A percentile compares a stretch with the other conserved stretches of the same genome.
Conservation (phyloP, 2,329 filamentous ascomycete species). For the Aspergillus viridinutans region DNA sequence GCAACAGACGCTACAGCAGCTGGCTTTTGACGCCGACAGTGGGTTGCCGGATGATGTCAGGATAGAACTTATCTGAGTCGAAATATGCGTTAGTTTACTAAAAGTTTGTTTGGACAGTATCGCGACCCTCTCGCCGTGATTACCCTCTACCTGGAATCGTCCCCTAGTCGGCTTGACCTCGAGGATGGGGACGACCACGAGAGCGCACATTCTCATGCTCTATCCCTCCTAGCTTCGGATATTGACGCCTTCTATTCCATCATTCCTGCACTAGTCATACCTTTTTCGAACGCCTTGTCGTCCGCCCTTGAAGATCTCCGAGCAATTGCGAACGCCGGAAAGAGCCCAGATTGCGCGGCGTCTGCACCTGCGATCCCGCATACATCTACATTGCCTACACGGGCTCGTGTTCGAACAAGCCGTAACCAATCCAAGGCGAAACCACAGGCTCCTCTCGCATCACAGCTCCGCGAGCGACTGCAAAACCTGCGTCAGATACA, state of each 20-base stretch:
- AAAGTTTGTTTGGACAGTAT: constrained; percentile 19
- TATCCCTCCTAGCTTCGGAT: constrained; percentile 32
- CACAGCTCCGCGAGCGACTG: constrained; percentile 26
- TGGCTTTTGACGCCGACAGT: constrained; percentile 32
- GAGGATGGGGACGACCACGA: constrained; percentile 12
- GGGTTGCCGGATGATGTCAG: constrained; percentile 33
- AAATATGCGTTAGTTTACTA: constrained; percentile 1
- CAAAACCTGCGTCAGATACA: constrained; percentile 27
- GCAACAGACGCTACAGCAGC: constrained; percentile 25
- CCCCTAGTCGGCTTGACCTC: constrained; percentile 17
- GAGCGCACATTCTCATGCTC: constrained; percentile 21
- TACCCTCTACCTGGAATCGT: constrained; percentile 34
- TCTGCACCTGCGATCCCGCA: constrained; percentile 6
- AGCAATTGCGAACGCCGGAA: constrained; percentile 19
- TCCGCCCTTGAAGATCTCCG: constrained; percentile 25
- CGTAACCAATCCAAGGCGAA: constrained; percentile 6
- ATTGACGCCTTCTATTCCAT: constrained; percentile 33
- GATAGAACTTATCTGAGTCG: neutral
- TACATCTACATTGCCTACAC: constrained; percentile 8
- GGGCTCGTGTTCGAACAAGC: constrained; percentile 11
- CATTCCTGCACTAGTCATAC: constrained; percentile 21
- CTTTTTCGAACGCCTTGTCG: constrained; percentile 25
- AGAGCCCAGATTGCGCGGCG: constrained; percentile 1
- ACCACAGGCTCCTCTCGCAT: constrained; percentile 17
- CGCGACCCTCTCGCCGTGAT: constrained; percentile 34